A percentile compares a stretch with the other conserved stretches of the same genome.
Evolutionary conservation across 139 green algal species (phyloP).

Genomic region (Coelastrella sp.): DNA sequence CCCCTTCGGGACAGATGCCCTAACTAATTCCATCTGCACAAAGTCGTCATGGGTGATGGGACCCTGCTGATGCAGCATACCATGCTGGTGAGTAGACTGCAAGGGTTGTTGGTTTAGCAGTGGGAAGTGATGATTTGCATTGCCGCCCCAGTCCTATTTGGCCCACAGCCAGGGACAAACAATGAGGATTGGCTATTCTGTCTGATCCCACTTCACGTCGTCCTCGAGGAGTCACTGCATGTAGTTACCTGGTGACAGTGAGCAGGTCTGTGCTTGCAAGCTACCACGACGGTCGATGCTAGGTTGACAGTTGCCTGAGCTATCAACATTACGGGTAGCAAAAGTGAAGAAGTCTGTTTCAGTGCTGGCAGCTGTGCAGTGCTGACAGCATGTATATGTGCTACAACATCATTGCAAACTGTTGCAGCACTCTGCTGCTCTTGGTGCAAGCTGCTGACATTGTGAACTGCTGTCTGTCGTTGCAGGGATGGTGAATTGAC

Average conservation of each 20-base stretch:
- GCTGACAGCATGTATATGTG: slow-evolving; percentile 22
- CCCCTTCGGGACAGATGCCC: too few relatives aligned
- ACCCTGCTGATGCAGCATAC: background rate
- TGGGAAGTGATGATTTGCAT: slow-evolving; percentile 59
- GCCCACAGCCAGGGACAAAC: slow-evolving; percentile 64
- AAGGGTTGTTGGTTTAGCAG: background rate
- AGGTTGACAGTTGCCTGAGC: slow-evolving; percentile 17
- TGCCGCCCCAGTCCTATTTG: slow-evolving; percentile 80
- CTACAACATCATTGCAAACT: background rate
- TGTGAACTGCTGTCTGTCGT: too few relatives aligned
- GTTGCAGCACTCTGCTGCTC: background rate
- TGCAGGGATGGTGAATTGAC: too few relatives aligned
- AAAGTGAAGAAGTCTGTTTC: slow-evolving; percentile 36
- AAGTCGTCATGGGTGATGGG: too few relatives aligned
- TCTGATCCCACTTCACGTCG: slow-evolving; percentile 65
- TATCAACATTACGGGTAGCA: slow-evolving; percentile 46
- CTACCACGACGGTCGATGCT: slow-evolving; percentile 49
- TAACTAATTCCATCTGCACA: too few relatives aligned
- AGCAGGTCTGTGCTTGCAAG: background rate
- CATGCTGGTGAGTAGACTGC: background rate
- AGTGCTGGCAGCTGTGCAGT: slow-evolving; percentile 45
- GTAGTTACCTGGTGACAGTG: too few relatives aligned
- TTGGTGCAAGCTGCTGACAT: too few relatives aligned
- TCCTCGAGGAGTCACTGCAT: too few relatives aligned
- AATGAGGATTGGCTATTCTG: slow-evolving; percentile 70